Evolutionary conservation across 73 alveolate species (phyloP).

Genomic region (Paramecium sexaurelia): DNA sequence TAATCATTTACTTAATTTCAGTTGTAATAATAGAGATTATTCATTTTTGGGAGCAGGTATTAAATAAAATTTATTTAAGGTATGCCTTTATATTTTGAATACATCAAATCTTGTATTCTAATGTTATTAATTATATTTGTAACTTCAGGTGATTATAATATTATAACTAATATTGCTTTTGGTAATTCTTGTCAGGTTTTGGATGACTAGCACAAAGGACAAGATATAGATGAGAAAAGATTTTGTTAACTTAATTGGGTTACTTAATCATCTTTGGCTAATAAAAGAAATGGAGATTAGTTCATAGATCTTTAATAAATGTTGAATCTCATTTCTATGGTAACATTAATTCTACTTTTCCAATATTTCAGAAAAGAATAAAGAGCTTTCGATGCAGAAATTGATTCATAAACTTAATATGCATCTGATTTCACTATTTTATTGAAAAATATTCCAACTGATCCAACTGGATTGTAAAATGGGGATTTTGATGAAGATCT

Average conservation of each 20-base stretch:
- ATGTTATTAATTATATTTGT: conserved; percentile 37
- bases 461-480: neutral
- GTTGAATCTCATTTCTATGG: conserved; percentile 5
- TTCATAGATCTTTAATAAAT: conserved; percentile 26
- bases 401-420: conserved; percentile 13
- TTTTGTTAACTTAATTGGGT: conserved; percentile 32
- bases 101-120: conserved; percentile 1
- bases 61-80: neutral
- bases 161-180: conserved; percentile 27
- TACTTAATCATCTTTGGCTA: neutral
- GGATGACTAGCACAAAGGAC: neutral
- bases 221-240: conserved; percentile 1
- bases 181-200: neutral
- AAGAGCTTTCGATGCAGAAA: conserved; percentile 9
- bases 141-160: conserved; percentile 53
- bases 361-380: conserved; percentile 30
- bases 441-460: conserved; percentile 27
- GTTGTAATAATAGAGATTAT: conserved; percentile 1
- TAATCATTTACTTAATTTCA: neutral
- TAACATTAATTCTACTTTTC: neutral
- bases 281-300: neutral
- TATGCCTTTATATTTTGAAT: conserved; percentile 42
- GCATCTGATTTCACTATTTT: conserved; percentile 12
- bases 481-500: conserved; percentile 52
- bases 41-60: conserved; percentile 51